phyloP scores from a whole-genome alignment of 208 protist species.

The Naegleria lovaniensis region DNA sequence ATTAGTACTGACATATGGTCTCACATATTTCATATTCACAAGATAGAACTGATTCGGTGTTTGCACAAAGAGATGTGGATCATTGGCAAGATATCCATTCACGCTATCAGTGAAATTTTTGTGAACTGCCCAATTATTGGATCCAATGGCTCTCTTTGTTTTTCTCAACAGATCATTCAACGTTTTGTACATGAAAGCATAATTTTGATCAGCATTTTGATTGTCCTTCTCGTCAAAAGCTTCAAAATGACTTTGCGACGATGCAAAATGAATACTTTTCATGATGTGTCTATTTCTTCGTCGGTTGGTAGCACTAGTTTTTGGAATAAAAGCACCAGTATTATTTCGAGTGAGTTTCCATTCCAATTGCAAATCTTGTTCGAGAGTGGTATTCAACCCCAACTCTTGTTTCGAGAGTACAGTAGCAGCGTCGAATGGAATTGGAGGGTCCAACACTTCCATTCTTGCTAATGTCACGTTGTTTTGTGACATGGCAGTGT shows the following conservation, averaged over 20 bases:
- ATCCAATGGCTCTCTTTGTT: not conserved
- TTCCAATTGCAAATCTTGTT: not conserved
- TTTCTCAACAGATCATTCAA: not conserved
- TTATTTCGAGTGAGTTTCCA: not conserved
- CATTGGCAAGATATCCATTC: not conserved
- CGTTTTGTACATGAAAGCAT: not conserved
- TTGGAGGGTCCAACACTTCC: not conserved
- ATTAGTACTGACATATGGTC: not conserved
- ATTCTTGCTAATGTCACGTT: not conserved
- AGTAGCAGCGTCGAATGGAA: not conserved
- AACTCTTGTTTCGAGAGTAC: not conserved
- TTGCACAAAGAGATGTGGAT: not conserved
- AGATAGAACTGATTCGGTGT: not conserved
- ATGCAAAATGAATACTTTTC: not conserved
- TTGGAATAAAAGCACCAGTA: slow-evolving; percentile 14
- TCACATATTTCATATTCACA: not conserved
- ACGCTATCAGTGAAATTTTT: not conserved
- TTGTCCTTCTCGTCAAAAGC: not conserved
- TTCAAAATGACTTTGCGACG: too few species aligned
- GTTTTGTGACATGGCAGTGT: not conserved
- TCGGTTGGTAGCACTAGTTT: not conserved
- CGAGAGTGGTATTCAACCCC: not conserved
- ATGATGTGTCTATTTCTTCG: not conserved
- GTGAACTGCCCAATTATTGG: not conserved
- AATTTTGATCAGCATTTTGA: not conserved